Conservation (phyloP, 2,329 filamentous ascomycete genomes). For the Aureobasidium sp. region DNA sequence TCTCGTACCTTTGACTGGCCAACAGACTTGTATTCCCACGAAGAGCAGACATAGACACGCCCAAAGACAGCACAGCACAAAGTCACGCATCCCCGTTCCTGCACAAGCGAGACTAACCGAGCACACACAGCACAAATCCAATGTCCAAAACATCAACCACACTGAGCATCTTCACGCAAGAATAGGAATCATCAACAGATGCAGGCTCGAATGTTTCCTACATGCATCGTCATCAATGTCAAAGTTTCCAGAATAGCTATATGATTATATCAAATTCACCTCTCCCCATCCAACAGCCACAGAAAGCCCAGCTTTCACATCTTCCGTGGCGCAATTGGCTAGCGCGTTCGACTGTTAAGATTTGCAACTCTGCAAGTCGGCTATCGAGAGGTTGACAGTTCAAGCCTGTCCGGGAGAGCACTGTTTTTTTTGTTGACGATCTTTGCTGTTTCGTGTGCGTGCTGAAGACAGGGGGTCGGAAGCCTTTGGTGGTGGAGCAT, state of each 20-base stretch:
- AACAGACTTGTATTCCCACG: too few relatives aligned
- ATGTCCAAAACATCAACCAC: too few relatives aligned
- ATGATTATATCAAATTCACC: background rate
- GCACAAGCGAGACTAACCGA: too few relatives aligned
- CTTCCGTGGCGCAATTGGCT: constrained; percentile 13
- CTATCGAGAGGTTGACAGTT: constrained; percentile 12
- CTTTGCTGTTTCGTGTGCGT: background rate
- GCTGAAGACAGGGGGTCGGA: background rate
- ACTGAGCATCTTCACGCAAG: too few relatives aligned
- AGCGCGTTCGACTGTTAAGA: constrained; percentile 13
- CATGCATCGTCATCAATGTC: too few relatives aligned
- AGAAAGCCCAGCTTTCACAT: background rate
- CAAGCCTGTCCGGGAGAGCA: constrained; percentile 8
- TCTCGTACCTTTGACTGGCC: too few relatives aligned
- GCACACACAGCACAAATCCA: too few relatives aligned
- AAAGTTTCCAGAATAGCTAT: too few relatives aligned
- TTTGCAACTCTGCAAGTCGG: background rate
- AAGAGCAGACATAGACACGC: too few relatives aligned
- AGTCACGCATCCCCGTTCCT: too few relatives aligned
- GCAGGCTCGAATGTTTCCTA: background rate
- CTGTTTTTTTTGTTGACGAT: background rate
- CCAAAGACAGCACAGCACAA: too few relatives aligned
- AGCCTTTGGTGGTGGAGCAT: background rate
- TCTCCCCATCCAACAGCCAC: background rate
- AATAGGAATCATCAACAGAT: too few relatives aligned